phyloP scores from a whole-genome alignment of 1,284 basidiomycete genomes.

The Apiotrichum laibachii region DNA sequence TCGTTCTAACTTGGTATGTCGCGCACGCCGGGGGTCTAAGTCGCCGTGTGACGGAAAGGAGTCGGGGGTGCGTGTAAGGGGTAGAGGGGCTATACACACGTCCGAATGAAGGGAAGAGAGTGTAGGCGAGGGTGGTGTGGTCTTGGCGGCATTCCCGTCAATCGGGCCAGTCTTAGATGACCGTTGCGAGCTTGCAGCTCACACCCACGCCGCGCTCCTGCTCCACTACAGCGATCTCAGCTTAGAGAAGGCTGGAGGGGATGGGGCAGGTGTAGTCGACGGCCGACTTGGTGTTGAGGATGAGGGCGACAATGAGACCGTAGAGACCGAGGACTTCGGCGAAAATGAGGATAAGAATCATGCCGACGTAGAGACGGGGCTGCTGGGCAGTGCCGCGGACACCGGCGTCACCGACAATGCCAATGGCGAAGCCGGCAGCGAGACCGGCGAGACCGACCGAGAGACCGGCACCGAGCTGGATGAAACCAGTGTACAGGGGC shows the following conservation, averaged over 20 bases:
- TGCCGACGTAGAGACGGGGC: constrained; percentile 82
- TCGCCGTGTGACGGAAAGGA: not conserved
- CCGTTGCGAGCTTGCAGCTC: not conserved
- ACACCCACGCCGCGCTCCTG: not conserved
- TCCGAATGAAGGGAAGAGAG: not conserved
- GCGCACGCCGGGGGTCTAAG: not conserved
- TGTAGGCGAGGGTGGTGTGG: not conserved
- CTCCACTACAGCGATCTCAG: not conserved
- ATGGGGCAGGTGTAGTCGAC: constrained; percentile 31
- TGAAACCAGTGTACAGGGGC: constrained; percentile 77
- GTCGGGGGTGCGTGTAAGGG: not conserved
- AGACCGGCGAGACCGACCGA: constrained; percentile 79
- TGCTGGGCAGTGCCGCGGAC: constrained; percentile 87
- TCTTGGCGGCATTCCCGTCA: too few species aligned
- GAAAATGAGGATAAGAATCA: constrained; percentile 84
- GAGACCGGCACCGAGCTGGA: constrained; percentile 85
- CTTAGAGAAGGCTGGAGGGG: constrained; percentile 7
- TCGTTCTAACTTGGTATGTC: constrained; percentile 6
- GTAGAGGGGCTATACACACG: not conserved
- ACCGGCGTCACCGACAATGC: constrained; percentile 94
- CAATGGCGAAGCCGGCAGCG: constrained; percentile 86
- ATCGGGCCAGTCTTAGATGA: too few species aligned
- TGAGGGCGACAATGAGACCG: constrained; percentile 58
- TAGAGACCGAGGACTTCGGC: constrained; percentile 78
- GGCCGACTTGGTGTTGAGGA: constrained; percentile 56